Evolutionary conservation across 2,329 filamentous ascomycete species (phyloP).

Genomic region (Monilinia vaccinii-corymbosi): DNA sequence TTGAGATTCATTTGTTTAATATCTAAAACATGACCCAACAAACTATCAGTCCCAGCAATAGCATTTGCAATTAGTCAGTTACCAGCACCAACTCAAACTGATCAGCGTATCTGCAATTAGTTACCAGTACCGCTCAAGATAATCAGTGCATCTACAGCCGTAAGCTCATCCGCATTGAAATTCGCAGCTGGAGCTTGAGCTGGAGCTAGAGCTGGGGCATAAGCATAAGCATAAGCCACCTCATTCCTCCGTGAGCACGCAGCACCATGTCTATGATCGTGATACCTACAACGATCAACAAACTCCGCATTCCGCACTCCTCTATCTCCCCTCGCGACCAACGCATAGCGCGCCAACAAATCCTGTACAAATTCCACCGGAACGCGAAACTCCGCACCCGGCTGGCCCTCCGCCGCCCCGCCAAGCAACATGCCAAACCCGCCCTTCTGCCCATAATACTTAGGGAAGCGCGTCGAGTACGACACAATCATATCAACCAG

Average conservation of each 20-base stretch:
- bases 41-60: too few relatives aligned
- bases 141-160: too few relatives aligned
- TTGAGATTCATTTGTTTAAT: too few relatives aligned
- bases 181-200: too few relatives aligned
- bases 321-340: too few relatives aligned
- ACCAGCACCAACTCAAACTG: too few relatives aligned
- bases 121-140: too few relatives aligned
- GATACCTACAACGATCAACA: background rate
- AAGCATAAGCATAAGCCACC: background rate
- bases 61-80: too few relatives aligned
- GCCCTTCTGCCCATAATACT: background rate
- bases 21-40: too few relatives aligned
- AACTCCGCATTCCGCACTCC: too few relatives aligned
- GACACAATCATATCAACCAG: background rate
- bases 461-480: background rate
- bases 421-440: background rate
- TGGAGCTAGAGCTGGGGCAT: too few relatives aligned
- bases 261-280: background rate
- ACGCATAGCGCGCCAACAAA: background rate
- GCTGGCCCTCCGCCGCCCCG: fast-evolving
- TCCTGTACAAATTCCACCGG: background rate
- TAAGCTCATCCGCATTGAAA: background rate
- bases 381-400: background rate
- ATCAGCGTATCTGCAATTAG: too few relatives aligned
- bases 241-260: background rate